Evolutionary conservation across 2,329 filamentous ascomycete genomes (phyloP).

Genomic region (Beauveria sp.): DNA sequence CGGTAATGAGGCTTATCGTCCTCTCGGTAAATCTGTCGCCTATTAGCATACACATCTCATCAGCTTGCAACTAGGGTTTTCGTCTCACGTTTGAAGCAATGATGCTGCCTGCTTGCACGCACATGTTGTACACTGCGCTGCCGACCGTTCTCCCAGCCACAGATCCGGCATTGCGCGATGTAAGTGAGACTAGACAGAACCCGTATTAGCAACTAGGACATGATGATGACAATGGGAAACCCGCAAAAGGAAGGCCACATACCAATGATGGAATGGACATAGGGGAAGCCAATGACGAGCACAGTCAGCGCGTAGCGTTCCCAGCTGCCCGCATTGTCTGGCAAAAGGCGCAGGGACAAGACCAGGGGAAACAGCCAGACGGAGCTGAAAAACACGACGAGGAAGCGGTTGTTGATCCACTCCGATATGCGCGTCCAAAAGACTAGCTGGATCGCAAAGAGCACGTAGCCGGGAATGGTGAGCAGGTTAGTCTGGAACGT

Average conservation of each 20-base stretch:
- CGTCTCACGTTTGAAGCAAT: constrained; percentile 26
- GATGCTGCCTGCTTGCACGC: constrained; percentile 35
- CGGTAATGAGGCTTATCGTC: constrained; percentile 19
- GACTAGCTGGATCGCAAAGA: constrained; percentile 32
- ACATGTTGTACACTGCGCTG: constrained; percentile 56
- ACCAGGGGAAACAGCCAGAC: constrained; percentile 14
- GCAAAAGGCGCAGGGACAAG: constrained; percentile 22
- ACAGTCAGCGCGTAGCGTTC: constrained; percentile 23
- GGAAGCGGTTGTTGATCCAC: constrained; percentile 29
- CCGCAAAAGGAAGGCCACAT: not conserved
- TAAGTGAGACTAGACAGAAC: not conserved
- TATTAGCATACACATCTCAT: not conserved
- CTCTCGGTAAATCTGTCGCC: constrained; percentile 25
- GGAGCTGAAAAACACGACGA: constrained; percentile 14
- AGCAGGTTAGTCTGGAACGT: constrained; percentile 58
- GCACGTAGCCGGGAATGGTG: constrained; percentile 47
- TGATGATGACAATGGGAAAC: too few species aligned
- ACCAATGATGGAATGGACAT: constrained; percentile 31
- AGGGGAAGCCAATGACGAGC: constrained; percentile 24
- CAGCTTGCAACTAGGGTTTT: not conserved
- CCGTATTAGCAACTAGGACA: not conserved
- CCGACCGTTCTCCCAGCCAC: constrained; percentile 56
- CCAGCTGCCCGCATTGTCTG: constrained; percentile 21
- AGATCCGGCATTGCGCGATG: constrained; percentile 47
- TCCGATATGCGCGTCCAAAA: constrained; percentile 26